phyloP scores from a whole-genome alignment of 2,329 filamentous ascomycete species.

The Pochonia chlamydosporia region DNA sequence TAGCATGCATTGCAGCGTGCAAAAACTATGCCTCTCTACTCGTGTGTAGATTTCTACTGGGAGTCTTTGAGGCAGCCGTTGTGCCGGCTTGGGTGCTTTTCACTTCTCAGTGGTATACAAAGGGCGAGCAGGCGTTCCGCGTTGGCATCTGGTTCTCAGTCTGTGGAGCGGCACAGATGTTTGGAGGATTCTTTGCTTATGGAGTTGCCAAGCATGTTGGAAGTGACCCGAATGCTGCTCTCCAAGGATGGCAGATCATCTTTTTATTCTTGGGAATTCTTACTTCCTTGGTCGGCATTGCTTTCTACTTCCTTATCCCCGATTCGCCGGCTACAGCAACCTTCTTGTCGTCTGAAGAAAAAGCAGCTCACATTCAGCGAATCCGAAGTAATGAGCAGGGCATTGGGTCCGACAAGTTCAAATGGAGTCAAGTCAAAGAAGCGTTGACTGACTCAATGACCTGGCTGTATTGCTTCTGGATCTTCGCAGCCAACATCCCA shows the following conservation, averaged over 20 bases:
- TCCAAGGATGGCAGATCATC: neutral
- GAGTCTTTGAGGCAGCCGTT: too few species aligned
- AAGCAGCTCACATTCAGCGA: neutral
- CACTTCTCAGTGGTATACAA: too few species aligned
- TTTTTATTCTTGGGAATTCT: neutral
- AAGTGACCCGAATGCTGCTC: too few species aligned
- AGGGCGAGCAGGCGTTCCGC: neutral
- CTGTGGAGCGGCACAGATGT: neutral
- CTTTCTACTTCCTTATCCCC: neutral
- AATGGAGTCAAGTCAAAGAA: neutral
- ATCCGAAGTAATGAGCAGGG: neutral
- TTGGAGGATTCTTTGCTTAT: neutral
- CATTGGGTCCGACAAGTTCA: neutral
- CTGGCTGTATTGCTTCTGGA: too few species aligned
- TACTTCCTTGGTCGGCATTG: neutral
- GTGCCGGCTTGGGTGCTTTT: too few species aligned
- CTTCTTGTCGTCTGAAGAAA: neutral
- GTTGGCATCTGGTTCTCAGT: neutral
- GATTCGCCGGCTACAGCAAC: neutral
- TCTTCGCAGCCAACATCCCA: too few species aligned
- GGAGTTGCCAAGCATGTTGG: neutral
- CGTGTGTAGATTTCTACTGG: too few species aligned
- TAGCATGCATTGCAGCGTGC: conserved; percentile 11
- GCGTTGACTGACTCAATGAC: too few species aligned
- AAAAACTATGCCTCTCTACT: too few species aligned